These are phyloP conservation scores for Cladosporium austrohemisphaericum DNA, from an alignment of 2,329 filamentous ascomycete genomes.

Conservation along the genomic window DNA sequence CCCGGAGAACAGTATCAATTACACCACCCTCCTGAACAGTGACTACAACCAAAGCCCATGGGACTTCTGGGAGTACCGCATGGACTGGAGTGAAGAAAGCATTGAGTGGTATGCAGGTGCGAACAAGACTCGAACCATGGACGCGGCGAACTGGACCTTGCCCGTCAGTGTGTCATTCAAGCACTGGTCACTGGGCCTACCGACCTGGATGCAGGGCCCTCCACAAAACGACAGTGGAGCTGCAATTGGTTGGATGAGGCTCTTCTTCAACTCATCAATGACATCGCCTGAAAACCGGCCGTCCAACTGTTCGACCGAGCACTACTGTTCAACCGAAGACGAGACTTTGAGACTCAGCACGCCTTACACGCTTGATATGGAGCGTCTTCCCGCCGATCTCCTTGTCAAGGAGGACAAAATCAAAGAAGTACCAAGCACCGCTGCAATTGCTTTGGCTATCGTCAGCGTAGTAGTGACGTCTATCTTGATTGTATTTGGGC, in stretches of 20 bases:
- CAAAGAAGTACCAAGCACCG: slow-evolving; percentile 5
- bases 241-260: slow-evolving; percentile 44
- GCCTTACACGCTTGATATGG: slow-evolving; percentile 15
- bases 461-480: slow-evolving; percentile 11
- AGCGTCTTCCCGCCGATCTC: slow-evolving; percentile 4
- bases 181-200: slow-evolving; percentile 49
- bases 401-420: neutral
- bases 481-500: slow-evolving; percentile 4
- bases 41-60: slow-evolving; percentile 38
- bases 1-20: slow-evolving; percentile 38
- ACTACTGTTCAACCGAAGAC: slow-evolving; percentile 28
- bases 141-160: slow-evolving; percentile 18
- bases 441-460: slow-evolving; percentile 10
- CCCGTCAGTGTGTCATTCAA: slow-evolving; percentile 44
- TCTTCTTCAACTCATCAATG: slow-evolving; percentile 49
- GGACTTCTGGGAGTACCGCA: slow-evolving; percentile 45
- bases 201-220: slow-evolving; percentile 44
- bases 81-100: slow-evolving; percentile 46
- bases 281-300: slow-evolving; percentile 30
- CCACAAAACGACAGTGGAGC: slow-evolving; percentile 39
- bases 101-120: slow-evolving; percentile 40
- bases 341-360: slow-evolving; percentile 23
- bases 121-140: slow-evolving; percentile 29
- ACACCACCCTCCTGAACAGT: slow-evolving; percentile 36
- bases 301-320: slow-evolving; percentile 11